phyloP scores from a whole-genome alignment of 306 rosid species.

The Quercus agrifolia region DNA sequence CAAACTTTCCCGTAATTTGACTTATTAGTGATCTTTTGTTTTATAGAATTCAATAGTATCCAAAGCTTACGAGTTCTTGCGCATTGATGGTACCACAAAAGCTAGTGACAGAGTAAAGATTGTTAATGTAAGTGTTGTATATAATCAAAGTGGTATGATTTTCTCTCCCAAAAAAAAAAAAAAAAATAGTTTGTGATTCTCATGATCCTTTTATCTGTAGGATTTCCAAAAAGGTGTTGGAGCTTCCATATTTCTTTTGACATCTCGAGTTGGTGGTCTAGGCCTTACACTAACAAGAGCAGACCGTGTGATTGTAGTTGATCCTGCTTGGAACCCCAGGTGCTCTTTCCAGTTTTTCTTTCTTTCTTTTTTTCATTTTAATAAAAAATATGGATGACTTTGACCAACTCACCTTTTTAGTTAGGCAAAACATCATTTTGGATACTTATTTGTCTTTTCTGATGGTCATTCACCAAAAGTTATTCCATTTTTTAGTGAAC shows the following conservation, averaged over 20 bases:
- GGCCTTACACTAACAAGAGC: constrained; percentile 96
- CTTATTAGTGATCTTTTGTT: constrained; percentile 11
- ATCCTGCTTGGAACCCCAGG: constrained; percentile 99
- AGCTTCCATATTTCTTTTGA: constrained; percentile 84
- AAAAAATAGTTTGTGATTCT: neutral
- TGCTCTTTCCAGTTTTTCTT: constrained; percentile 14
- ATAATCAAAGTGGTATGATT: neutral
- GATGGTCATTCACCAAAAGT: neutral
- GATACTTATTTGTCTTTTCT: no score
- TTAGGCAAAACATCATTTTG: neutral
- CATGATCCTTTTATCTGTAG: constrained; percentile 32
- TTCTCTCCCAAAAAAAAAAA: neutral
- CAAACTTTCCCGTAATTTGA: neutral
- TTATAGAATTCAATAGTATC: constrained; percentile 58
- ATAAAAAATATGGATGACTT: neutral
- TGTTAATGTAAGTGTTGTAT: constrained; percentile 62
- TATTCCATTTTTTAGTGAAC: neutral
- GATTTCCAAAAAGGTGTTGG: constrained; percentile 82
- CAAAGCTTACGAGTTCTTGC: constrained; percentile 55
- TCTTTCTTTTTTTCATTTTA: neutral
- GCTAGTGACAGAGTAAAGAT: constrained; percentile 61
- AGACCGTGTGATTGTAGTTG: constrained; percentile 95
- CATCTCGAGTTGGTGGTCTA: constrained; percentile 97
- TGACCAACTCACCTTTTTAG: neutral
- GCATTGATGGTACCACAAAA: constrained; percentile 96